phyloP scores from a whole-genome alignment of 192 early-diverging fungal species.

The Coemansia furcata region DNA sequence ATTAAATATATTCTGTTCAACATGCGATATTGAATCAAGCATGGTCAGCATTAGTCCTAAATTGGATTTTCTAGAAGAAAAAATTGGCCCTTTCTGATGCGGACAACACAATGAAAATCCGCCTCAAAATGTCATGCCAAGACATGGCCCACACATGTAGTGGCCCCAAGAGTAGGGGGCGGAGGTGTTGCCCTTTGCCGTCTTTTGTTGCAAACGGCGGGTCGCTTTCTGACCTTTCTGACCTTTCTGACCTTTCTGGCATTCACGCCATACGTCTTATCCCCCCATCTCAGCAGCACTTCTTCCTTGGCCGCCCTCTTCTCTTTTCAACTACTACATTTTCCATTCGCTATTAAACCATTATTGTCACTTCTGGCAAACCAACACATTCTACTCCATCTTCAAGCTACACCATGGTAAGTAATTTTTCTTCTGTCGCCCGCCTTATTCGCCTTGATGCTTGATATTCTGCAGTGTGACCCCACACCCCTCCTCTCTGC shows the following conservation, averaged over 20 bases:
- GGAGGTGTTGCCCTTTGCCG: neutral
- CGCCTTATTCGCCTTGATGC: neutral
- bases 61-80: neutral
- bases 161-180: too few species aligned
- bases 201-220: neutral
- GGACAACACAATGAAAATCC: neutral
- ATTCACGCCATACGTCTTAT: neutral
- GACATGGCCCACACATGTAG: neutral
- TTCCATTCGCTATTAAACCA: neutral
- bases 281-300: neutral
- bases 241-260: neutral
- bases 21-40: neutral
- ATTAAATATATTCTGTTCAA: neutral
- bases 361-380: neutral
- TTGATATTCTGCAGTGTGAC: neutral
- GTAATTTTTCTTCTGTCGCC: neutral
- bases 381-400: neutral
- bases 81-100: neutral
- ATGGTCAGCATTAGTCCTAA: neutral
- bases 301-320: neutral
- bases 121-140: neutral
- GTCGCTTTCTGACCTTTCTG: neutral
- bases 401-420: conserved; percentile 1
- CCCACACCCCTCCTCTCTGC: neutral
- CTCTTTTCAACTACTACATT: neutral